Evolutionary conservation across 2,329 filamentous ascomycete genomes (phyloP), one percentile per base, ranked within the genome.

Genomic region (Fusarium subtropicale): DNA sequence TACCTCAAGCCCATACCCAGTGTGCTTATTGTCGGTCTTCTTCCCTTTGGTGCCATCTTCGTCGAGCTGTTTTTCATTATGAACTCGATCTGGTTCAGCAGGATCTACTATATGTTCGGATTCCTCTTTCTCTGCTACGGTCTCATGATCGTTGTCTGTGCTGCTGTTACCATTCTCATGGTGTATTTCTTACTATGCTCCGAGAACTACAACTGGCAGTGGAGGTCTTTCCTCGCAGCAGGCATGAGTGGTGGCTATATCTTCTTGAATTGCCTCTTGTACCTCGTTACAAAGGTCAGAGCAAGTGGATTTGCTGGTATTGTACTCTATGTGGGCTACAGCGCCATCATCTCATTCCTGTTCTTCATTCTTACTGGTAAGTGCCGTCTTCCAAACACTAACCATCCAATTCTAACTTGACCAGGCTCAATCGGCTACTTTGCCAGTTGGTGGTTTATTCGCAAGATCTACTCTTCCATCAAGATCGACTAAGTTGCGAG

Each of bases 61-160:
- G 94, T 98, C 47, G 96, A 99, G 82, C 89, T 99, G 4, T 98
- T 97, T 86, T 98, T 98, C 81, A 97, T 99, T 84, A 97, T 99
- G 93, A 97, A 91, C 82, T 97, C 93, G 28, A 95, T 99, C 78
- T 99, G 96, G 96, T 97, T 97, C 81, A 95, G 91, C 84, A 93
- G 96, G 81, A 96, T 99, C 71, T 99, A 99, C 86, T 99, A 99
- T 87, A 99, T 99, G 96, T 99, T 99, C 76, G 96, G 96, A 24
- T 99, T 99, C 86, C 84, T 99, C 36, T 99, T 99, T 85, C 87
- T 99, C 59, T 97, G 94, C 85, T 99, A 97, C 77, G 94, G 92
- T 13, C 87, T 99, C 51, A 97, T 99, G 94, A 93, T 98, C 74
- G 92, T 97, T 74, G 98, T 96, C 2, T 94, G 92, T 62, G 95